phyloP scores from a whole-genome alignment of 2,329 filamentous ascomycete genomes.

The Balansia obtecta region DNA sequence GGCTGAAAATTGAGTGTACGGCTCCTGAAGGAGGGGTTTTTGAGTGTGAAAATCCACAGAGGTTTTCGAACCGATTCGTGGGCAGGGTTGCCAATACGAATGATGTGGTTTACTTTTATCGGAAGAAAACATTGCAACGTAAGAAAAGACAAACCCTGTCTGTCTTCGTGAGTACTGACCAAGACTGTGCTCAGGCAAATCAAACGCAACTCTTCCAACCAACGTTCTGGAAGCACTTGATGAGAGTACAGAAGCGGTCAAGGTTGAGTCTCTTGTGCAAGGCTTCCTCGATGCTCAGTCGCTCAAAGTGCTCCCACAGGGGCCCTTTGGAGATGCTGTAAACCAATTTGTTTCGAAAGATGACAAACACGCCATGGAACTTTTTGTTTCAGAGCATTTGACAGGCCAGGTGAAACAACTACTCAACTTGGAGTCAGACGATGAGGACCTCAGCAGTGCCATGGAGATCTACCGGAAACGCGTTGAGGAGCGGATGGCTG shows the following conservation, averaged over 20 bases:
- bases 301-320: conserved; percentile 84
- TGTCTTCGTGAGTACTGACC: conserved; percentile 7
- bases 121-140: conserved; percentile 60
- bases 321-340: conserved; percentile 85
- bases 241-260: conserved; percentile 51
- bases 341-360: conserved; percentile 90
- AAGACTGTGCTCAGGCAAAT: conserved; percentile 15
- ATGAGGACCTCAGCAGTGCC: conserved; percentile 53
- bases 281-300: conserved; percentile 82
- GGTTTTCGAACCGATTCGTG: conserved; percentile 86
- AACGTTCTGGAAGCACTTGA: conserved; percentile 47
- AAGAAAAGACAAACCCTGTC: conserved; percentile 5
- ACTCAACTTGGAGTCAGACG: conserved; percentile 51
- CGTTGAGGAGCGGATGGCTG: conserved; percentile 58
- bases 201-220: conserved; percentile 39
- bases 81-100: conserved; percentile 88
- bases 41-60: conserved; percentile 87
- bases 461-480: conserved; percentile 62
- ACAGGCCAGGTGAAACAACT: conserved; percentile 59
- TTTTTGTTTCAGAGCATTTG: conserved; percentile 63
- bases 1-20: conserved; percentile 83
- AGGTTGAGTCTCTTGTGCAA: conserved; percentile 77
- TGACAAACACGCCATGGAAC: conserved; percentile 83
- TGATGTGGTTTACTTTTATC: conserved; percentile 86
- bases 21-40: conserved; percentile 75